Percentiles rank a stretch among this genome's conserved stretches.
These are phyloP conservation scores for Nectriaceae sp. DNA, from an alignment of 2,329 filamentous ascomycete genomes.

Conservation along the genomic window DNA sequence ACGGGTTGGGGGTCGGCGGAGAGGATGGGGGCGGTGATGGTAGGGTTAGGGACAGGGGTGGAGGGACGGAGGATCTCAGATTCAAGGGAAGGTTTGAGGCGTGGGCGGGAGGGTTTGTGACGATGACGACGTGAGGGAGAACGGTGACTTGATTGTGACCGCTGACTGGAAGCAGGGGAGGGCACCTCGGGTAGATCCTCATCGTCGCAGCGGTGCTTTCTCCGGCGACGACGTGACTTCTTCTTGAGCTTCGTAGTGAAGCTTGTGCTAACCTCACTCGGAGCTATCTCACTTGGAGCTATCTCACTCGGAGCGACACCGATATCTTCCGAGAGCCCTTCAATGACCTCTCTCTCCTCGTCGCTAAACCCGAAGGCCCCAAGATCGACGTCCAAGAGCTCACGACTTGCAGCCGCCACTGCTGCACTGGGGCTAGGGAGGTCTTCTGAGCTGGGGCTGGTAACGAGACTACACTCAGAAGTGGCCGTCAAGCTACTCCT, in stretches of 20 bases:
- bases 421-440: conserved; percentile 54
- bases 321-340: conserved; percentile 36
- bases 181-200: conserved; percentile 20
- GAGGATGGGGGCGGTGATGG: conserved; percentile 54
- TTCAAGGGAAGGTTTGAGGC: conserved; percentile 25
- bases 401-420: conserved; percentile 53
- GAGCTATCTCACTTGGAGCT: not conserved
- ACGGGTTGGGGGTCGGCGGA: conserved; percentile 50
- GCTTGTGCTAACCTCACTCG: conserved; percentile 29
- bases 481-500: conserved; percentile 28
- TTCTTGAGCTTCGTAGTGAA: conserved; percentile 54
- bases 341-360: conserved; percentile 33
- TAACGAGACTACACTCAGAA: conserved; percentile 37
- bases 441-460: conserved; percentile 37
- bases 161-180: conserved; percentile 19
- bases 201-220: conserved; percentile 36
- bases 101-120: conserved; percentile 26
- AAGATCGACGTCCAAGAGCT: conserved; percentile 44
- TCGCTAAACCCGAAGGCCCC: conserved; percentile 41
- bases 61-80: conserved; percentile 26
- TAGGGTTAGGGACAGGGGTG: conserved; percentile 33
- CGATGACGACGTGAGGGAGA: conserved; percentile 24
- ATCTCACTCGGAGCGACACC: conserved; percentile 24
- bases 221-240: conserved; percentile 40
- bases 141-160: conserved; percentile 15